phyloP scores from a whole-genome alignment of 208 protist species.

The Naegleria fowleri region DNA sequence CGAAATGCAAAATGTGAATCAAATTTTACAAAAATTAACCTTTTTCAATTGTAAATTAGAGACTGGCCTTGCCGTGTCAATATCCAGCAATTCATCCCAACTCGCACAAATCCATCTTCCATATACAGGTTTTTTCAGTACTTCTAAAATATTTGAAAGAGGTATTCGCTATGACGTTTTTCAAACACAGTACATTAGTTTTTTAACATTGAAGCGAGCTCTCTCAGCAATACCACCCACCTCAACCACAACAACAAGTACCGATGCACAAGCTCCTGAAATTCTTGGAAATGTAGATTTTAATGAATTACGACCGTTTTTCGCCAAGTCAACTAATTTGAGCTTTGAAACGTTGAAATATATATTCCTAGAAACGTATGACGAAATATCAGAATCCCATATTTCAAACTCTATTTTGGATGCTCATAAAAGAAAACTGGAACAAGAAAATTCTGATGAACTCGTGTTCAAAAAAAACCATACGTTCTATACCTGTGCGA shows the following conservation, averaged over 20 bases:
- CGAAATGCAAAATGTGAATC: not conserved
- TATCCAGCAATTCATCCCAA: not conserved
- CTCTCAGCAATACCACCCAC: not conserved
- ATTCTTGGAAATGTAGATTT: not conserved
- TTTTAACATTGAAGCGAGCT: not conserved
- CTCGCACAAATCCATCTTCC: not conserved
- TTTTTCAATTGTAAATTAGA: slow-evolving; percentile 6
- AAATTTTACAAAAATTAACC: not conserved
- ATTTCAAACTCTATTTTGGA: not conserved
- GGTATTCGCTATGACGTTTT: not conserved
- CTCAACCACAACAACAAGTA: not conserved
- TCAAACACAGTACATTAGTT: not conserved
- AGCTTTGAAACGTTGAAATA: not conserved
- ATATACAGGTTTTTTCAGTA: not conserved
- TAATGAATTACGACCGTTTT: not conserved
- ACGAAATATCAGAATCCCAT: not conserved
- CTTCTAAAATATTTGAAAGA: not conserved
- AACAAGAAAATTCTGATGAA: not conserved
- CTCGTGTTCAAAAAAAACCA: not conserved
- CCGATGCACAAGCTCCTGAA: not conserved
- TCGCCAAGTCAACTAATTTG: not conserved
- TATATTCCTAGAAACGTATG: not conserved
- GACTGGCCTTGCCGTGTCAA: not conserved
- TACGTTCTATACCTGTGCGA: not conserved
- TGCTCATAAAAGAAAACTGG: no score